phyloP scores from a whole-genome alignment of 331 rosid species.

The Acacia pycnantha region DNA sequence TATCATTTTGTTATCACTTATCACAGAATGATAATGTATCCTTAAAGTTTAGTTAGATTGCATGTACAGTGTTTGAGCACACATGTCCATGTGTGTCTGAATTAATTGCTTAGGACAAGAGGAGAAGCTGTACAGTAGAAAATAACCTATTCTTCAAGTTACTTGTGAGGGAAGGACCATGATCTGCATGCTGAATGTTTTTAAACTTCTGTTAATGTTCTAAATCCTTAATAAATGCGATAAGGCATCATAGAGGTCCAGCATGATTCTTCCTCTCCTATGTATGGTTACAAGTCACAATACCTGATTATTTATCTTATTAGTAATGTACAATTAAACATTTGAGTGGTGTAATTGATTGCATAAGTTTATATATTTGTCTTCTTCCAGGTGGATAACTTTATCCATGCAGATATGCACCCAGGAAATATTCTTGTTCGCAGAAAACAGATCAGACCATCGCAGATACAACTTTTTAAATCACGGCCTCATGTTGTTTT shows the following conservation, averaged over 20 bases:
- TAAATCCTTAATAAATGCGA: not conserved
- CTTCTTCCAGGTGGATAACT: slow-evolving; percentile 73
- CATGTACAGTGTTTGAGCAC: not conserved
- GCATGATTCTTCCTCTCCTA: slow-evolving; percentile 8
- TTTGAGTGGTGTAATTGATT: slow-evolving; percentile 26
- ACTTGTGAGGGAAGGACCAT: slow-evolving; percentile 7
- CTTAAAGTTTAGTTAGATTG: not conserved
- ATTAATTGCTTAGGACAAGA: not conserved
- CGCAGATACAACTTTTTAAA: slow-evolving; percentile 48
- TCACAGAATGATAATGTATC: not conserved
- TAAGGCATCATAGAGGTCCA: slow-evolving; percentile 15
- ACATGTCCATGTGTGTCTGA: not conserved
- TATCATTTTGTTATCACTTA: not conserved
- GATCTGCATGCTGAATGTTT: slow-evolving; percentile 8
- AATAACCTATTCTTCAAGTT: slow-evolving; percentile 6
- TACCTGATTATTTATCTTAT: not conserved
- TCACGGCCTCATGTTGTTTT: slow-evolving; percentile 79
- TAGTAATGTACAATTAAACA: not conserved
- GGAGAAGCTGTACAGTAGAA: not conserved
- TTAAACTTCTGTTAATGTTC: not conserved
- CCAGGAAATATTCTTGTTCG: slow-evolving; percentile 91
- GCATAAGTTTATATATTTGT: slow-evolving; percentile 29
- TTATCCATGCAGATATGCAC: slow-evolving; percentile 89
- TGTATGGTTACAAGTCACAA: not conserved
- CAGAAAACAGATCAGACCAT: slow-evolving; percentile 32